These are phyloP conservation scores for Fusarium sp. DNA, from an alignment of 2,329 filamentous ascomycete species.

Conservation along the genomic window DNA sequence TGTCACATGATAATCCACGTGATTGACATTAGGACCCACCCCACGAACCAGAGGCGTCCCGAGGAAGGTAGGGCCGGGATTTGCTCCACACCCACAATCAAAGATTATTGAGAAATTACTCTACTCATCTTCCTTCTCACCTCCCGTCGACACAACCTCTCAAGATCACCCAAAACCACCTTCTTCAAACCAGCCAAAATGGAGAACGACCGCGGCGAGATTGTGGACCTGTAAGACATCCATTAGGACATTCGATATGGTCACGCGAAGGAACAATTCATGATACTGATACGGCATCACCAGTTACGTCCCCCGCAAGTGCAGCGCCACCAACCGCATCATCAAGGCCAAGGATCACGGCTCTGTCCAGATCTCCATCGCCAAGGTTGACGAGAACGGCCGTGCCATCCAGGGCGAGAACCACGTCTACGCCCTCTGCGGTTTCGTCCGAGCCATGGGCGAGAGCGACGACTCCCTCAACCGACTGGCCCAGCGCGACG, in stretches of 20 bases:
- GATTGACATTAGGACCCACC: constrained; percentile 34
- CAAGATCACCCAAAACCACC: constrained; percentile 44
- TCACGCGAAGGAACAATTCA: constrained; percentile 29
- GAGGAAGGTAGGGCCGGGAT: constrained; percentile 25
- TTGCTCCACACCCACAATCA: constrained; percentile 42
- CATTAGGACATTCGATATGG: constrained; percentile 22
- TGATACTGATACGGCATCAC: constrained; percentile 43
- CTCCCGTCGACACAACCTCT: constrained; percentile 44
- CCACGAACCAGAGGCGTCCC: constrained; percentile 23
- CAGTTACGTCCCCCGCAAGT: constrained; percentile 98
- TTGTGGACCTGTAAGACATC: constrained; percentile 91
- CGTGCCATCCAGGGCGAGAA: constrained; percentile 93
- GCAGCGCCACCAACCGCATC: constrained; percentile 98
- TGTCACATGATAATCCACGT: constrained; percentile 44
- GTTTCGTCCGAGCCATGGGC: constrained; percentile 97
- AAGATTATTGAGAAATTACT: constrained; percentile 23
- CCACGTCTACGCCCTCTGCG: constrained; percentile 96
- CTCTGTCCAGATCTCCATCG: constrained; percentile 95
- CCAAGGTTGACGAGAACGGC: constrained; percentile 99
- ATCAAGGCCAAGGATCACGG: constrained; percentile 99
- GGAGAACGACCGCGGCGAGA: constrained; percentile 99
- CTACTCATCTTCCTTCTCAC: constrained; percentile 37
- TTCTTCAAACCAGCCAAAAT: constrained; percentile 69
- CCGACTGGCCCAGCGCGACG: constrained; percentile 94
- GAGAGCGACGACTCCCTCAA: constrained; percentile 98